Evolutionary conservation across 1,139 yeast species (phyloP).

Genomic region (Yamadazyma jaroonii): DNA sequence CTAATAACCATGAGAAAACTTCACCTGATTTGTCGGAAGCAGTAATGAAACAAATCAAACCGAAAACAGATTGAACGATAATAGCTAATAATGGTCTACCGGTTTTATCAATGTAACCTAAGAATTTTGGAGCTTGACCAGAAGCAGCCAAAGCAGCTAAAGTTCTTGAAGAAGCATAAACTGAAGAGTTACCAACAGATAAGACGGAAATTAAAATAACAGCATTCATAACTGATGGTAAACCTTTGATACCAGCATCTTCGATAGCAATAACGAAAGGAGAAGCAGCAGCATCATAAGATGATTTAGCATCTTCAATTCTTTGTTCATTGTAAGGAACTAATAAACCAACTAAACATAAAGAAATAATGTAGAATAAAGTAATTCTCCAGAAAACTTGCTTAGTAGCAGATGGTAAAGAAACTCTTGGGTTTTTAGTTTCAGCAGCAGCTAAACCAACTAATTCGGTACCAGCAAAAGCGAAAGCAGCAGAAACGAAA

Average conservation of each 20-base stretch:
- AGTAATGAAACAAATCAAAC: slow-evolving; percentile 64
- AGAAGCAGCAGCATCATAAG: slow-evolving; percentile 44
- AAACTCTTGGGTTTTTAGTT: slow-evolving; percentile 38
- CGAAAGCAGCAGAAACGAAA: slow-evolving; percentile 45
- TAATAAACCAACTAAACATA: slow-evolving; percentile 41
- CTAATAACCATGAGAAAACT: slow-evolving; percentile 78
- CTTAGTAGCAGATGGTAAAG: slow-evolving; percentile 44
- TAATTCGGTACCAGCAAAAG: slow-evolving; percentile 48
- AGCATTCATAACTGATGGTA: slow-evolving; percentile 48
- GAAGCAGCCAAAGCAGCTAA: slow-evolving; percentile 78
- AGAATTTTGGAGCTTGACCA: slow-evolving; percentile 73
- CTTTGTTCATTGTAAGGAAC: slow-evolving; percentile 36
- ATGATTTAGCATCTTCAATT: slow-evolving; percentile 29
- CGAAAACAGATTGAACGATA: slow-evolving; percentile 53
- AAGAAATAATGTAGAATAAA: slow-evolving; percentile 43
- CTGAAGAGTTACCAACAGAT: slow-evolving; percentile 54
- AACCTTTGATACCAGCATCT: slow-evolving; percentile 40
- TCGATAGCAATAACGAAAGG: slow-evolving; percentile 48
- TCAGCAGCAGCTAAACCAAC: slow-evolving; percentile 47
- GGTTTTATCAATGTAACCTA: slow-evolving; percentile 68
- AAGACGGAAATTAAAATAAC: slow-evolving; percentile 46
- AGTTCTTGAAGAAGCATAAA: slow-evolving; percentile 77
- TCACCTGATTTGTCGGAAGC: slow-evolving; percentile 62
- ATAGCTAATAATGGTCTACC: slow-evolving; percentile 78
- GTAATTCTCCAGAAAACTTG: slow-evolving; percentile 49